Evolutionary conservation across 2,329 filamentous ascomycete species (phyloP).

Genomic region (Emydomyces testavorans): DNA sequence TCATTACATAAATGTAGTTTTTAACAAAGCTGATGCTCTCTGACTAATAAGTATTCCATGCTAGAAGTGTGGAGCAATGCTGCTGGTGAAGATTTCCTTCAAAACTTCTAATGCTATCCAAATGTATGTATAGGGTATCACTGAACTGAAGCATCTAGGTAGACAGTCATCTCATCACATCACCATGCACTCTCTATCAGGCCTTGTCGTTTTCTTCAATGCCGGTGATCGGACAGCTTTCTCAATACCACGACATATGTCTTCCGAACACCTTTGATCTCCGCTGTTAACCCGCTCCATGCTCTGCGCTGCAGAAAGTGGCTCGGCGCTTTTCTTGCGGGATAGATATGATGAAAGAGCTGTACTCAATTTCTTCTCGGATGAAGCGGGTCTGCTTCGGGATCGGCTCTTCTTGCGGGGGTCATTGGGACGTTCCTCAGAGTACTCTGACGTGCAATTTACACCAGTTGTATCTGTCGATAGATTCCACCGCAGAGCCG

Average conservation of each 20-base stretch:
- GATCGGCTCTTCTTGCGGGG: not conserved
- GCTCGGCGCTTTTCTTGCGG: constrained; percentile 9
- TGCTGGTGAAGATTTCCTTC: no score
- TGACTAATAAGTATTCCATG: no score
- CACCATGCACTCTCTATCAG: constrained; percentile 11
- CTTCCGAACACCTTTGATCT: constrained; percentile 2
- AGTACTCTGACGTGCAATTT: not conserved
- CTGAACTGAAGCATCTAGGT: not conserved
- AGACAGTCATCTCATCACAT: constrained; percentile 6
- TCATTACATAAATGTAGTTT: no score
- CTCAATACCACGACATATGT: not conserved
- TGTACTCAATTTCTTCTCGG: constrained; percentile 4
- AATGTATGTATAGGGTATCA: not conserved
- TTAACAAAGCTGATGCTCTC: no score
- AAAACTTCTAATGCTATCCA: not conserved
- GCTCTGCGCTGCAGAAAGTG: constrained; percentile 1
- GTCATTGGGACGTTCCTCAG: not conserved
- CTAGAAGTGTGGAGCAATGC: no score
- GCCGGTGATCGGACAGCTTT: not conserved
- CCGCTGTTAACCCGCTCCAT: not conserved
- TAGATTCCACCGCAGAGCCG: not conserved
- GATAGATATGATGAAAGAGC: constrained; percentile 8
- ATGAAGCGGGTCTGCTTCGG: not conserved
- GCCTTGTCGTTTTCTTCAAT: constrained; percentile 1
- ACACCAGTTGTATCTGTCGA: not conserved